Conservation (phyloP, 768 basidiomycete genomes). For the Boletus rex-veris region DNA sequence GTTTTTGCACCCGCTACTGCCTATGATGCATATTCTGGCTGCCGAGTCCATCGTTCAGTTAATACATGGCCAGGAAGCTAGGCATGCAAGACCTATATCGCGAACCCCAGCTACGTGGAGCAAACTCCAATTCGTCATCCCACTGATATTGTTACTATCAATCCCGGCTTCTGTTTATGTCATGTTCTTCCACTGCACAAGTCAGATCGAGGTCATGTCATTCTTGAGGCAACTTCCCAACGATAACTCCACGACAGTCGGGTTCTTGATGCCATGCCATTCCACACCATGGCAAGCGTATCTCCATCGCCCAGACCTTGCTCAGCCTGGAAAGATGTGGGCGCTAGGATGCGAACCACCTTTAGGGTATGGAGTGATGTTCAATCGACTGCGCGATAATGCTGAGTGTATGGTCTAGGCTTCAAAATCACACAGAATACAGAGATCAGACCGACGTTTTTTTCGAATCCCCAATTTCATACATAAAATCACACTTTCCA, state of each 20-base stretch:
- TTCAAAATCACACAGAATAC: conserved; percentile 54
- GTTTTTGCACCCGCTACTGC: conserved; percentile 89
- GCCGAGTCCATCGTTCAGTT: conserved; percentile 64
- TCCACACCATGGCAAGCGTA: conserved; percentile 92
- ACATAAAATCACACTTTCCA: conserved; percentile 70
- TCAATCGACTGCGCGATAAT: not conserved
- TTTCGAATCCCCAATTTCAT: conserved; percentile 65
- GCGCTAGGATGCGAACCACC: conserved; percentile 93
- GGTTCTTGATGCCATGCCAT: conserved; percentile 94
- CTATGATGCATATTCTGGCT: conserved; percentile 76
- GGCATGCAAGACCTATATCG: not conserved
- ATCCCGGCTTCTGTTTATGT: conserved; percentile 67
- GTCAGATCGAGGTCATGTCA: conserved; percentile 72
- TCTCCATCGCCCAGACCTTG: conserved; percentile 69
- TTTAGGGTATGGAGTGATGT: conserved; percentile 53
- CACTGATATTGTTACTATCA: conserved; percentile 45
- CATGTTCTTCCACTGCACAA: conserved; percentile 71
- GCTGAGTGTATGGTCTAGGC: conserved; percentile 23
- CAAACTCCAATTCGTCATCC: conserved; percentile 31
- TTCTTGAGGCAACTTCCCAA: conserved; percentile 57
- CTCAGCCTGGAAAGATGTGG: conserved; percentile 60
- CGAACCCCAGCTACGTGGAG: conserved; percentile 11
- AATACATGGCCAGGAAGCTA: conserved; percentile 15
- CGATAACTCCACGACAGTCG: conserved; percentile 55
- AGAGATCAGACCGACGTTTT: conserved; percentile 81